Percentiles rank a stretch among this genome's conserved stretches.
These are phyloP conservation scores for Zygoascus sp. DNA, from an alignment of 1,139 yeast genomes.

Conservation along the genomic window DNA sequence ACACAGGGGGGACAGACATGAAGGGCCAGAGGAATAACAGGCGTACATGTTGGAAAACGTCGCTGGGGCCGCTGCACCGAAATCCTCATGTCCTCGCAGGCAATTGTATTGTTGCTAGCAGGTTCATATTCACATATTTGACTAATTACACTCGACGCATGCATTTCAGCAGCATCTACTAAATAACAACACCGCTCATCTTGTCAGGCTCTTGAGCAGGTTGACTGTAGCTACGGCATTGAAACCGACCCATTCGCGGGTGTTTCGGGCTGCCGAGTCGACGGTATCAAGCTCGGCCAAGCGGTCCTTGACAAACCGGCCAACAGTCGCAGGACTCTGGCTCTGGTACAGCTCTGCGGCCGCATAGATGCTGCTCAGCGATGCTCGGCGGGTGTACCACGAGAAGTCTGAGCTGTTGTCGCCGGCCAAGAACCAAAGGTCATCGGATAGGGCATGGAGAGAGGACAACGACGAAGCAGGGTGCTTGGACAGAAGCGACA, in stretches of 20 bases:
- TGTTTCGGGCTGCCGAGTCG: slow-evolving; percentile 57
- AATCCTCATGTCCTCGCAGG: too few relatives aligned
- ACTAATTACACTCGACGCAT: too few relatives aligned
- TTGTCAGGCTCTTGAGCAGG: slow-evolving; percentile 51
- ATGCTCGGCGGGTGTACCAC: slow-evolving; percentile 86
- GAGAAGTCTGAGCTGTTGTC: slow-evolving; percentile 81
- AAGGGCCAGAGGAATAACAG: too few relatives aligned
- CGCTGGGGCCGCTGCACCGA: too few relatives aligned
- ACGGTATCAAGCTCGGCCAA: slow-evolving; percentile 50
- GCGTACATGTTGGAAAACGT: too few relatives aligned
- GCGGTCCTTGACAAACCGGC: slow-evolving; percentile 58
- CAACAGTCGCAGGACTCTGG: slow-evolving; percentile 60
- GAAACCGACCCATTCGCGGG: slow-evolving; percentile 73
- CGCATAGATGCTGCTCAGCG: slow-evolving; percentile 66
- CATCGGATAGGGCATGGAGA: slow-evolving; percentile 74
- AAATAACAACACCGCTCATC: slow-evolving; percentile 14
- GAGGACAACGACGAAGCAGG: slow-evolving; percentile 53
- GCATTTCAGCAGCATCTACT: background rate
- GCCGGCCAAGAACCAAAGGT: slow-evolving; percentile 72
- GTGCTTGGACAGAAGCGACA: slow-evolving; percentile 53
- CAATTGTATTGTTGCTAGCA: too few relatives aligned
- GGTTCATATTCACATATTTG: too few relatives aligned
- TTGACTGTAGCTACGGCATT: slow-evolving; percentile 64
- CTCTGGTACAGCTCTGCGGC: slow-evolving; percentile 73
- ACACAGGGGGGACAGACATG: too few relatives aligned